phyloP scores from a whole-genome alignment of 805 yeast genomes.

The Debaryomyces prosopidis region DNA sequence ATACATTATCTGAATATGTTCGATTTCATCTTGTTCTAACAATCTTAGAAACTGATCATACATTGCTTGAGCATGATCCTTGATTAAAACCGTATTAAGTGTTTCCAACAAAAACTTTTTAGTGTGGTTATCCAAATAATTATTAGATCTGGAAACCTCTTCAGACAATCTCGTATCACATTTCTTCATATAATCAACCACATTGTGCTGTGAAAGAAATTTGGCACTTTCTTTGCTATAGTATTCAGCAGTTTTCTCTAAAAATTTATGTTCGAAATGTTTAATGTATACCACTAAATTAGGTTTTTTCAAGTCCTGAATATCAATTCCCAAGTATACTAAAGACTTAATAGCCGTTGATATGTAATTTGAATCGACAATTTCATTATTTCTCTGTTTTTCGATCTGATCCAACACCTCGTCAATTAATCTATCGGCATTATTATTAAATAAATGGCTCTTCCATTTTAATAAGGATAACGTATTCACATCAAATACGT shows the following conservation, averaged over 20 bases:
- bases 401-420: slow-evolving; percentile 79
- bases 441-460: slow-evolving; percentile 70
- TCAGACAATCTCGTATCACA: slow-evolving; percentile 82
- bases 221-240: slow-evolving; percentile 67
- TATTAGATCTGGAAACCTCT: slow-evolving; percentile 75
- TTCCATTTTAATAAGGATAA: slow-evolving; percentile 88
- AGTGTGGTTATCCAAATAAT: slow-evolving; percentile 84
- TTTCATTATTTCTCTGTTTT: slow-evolving; percentile 75
- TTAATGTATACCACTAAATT: slow-evolving; percentile 80
- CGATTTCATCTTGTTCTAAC: slow-evolving; percentile 68
- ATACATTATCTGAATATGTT: slow-evolving; percentile 79
- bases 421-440: slow-evolving; percentile 57
- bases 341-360: slow-evolving; percentile 80
- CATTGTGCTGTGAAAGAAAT: slow-evolving; percentile 71
- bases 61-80: slow-evolving; percentile 72
- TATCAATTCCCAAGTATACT: slow-evolving; percentile 88
- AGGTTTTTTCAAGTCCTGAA: slow-evolving; percentile 82
- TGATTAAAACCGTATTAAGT: slow-evolving; percentile 74
- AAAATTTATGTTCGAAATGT: slow-evolving; percentile 74
- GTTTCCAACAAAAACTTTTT: slow-evolving; percentile 74
- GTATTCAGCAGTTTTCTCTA: slow-evolving; percentile 66
- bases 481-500: slow-evolving; percentile 88
- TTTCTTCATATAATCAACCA: slow-evolving; percentile 86
- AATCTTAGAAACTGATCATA: slow-evolving; percentile 76
- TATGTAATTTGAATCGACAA: slow-evolving; percentile 64